phyloP scores from a whole-genome alignment of 257 asterid genomes.

The Solanum piurae region DNA sequence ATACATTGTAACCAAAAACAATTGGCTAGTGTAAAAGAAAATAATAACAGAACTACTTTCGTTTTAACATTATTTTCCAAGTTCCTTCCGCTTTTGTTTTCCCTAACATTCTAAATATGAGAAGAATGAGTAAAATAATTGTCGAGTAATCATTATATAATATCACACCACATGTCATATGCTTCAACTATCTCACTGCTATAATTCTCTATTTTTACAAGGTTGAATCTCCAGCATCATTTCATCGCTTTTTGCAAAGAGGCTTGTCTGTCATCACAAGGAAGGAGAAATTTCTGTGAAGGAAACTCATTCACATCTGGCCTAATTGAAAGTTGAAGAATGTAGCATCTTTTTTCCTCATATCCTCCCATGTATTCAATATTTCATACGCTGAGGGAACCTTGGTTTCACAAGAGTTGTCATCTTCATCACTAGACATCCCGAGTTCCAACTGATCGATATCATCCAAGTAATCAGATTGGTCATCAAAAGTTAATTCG shows the following conservation, averaged over 20 bases:
- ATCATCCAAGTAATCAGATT: slow-evolving; percentile 17
- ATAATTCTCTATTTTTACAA: neutral
- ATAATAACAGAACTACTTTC: neutral
- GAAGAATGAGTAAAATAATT: neutral
- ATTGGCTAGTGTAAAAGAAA: neutral
- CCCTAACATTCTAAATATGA: neutral
- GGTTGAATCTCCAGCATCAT: neutral
- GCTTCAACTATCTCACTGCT: neutral
- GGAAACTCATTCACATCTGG: neutral
- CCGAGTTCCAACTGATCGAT: slow-evolving; percentile 22
- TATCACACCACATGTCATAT: neutral
- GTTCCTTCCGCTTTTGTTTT: neutral
- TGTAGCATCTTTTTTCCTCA: slow-evolving; percentile 7
- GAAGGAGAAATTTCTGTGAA: neutral
- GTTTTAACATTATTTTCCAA: neutral
- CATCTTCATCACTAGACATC: slow-evolving; percentile 17
- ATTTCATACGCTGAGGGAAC: slow-evolving; percentile 65
- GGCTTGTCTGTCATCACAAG: neutral
- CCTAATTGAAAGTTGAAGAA: slow-evolving; percentile 4
- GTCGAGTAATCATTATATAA: neutral
- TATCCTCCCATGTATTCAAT: slow-evolving; percentile 62
- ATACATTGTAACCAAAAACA: neutral
- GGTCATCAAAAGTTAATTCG: slow-evolving; percentile 3
- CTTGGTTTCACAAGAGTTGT: slow-evolving; percentile 16
- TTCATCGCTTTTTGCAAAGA: neutral